Evolutionary conservation across 495 filamentous ascomycete species (phyloP), one percentile per base, ranked within the genome.

Genomic region (Penicillium daleae): DNA sequence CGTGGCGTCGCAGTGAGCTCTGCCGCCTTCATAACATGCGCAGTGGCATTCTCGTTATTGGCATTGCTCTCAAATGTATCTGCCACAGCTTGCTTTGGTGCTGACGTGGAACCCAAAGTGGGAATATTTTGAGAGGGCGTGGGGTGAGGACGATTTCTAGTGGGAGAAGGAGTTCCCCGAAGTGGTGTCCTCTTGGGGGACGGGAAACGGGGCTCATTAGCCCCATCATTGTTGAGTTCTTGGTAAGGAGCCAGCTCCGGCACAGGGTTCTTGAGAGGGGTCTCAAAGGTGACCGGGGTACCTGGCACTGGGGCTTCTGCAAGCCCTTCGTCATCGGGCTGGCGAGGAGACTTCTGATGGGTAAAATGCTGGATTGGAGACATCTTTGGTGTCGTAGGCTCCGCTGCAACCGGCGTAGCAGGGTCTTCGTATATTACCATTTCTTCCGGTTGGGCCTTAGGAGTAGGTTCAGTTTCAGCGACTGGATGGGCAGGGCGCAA

Each of bases 391-490:
- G 48, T 52, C 6, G 56, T 44, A 10, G 48, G 26, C 39, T 61
- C 63, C 9, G 52, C 51, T 6, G 66, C 56, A 35, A 66, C 62
- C 21, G 71, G 71, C 17, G 67, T 65, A n/a, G 67, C 67, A 57
- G 79, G 79, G 54, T 81, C 78, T 62, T 81, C 79, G 31, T 79
- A 80, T 31, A 81, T 80, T 29, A 74, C 56, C 59, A 80, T 66
- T 29, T 75, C 63, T 10, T 71, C 70, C 0, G 66, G 57, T 17
- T 70, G 68, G 12, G 32, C 10, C 35, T 63, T 70, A 24, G 62
- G 8, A 24, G 22, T 35, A 24, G 57, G 56, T 31, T 68, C 67
- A 9, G 69, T 31, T 0, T 46, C 62, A 24, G 42, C 32, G 12
- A 39, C 40, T 35, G 50, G 6, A 29, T 56, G 53, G 8, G 63